These are phyloP conservation scores for Clohesyomyces aquaticus DNA, from an alignment of 495 filamentous ascomycete species.

Conservation along the genomic window DNA sequence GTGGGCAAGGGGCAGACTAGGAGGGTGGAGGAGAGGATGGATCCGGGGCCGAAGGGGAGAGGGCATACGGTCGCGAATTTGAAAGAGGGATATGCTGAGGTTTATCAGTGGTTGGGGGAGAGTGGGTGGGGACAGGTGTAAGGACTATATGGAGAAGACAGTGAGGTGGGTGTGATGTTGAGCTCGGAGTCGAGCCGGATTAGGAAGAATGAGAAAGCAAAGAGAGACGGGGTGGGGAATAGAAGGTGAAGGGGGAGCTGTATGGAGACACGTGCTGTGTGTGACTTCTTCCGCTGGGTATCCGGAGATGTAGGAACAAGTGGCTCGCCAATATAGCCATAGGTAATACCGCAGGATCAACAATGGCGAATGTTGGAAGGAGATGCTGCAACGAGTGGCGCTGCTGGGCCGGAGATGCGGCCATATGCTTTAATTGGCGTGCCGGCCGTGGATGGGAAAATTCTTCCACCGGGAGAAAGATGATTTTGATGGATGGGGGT, in stretches of 20 bases:
- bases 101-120: conserved; percentile 51
- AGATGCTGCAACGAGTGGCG: too few relatives aligned
- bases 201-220: not conserved
- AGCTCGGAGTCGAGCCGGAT: not conserved
- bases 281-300: not conserved
- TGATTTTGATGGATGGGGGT: too few relatives aligned
- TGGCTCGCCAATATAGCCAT: not conserved
- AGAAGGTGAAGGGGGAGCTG: too few relatives aligned
- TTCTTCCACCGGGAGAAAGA: not conserved
- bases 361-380: not conserved
- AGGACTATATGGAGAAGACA: too few relatives aligned
- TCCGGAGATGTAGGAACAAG: conserved; percentile 16
- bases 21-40: conserved; percentile 57
- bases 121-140: conserved; percentile 32
- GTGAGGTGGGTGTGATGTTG: too few relatives aligned
- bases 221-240: too few relatives aligned
- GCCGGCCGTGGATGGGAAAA: conserved; percentile 8
- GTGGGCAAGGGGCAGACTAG: conserved; percentile 59
- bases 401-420: conserved; percentile 19
- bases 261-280: too few relatives aligned
- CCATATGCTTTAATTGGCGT: not conserved
- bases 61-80: conserved; percentile 56
- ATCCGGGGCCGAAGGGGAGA: conserved; percentile 59
- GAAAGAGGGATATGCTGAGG: conserved; percentile 50
- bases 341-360: too few relatives aligned